phyloP scores from a whole-genome alignment of 2,329 filamentous ascomycete genomes.

The Sporothrix pseudoabietina region DNA sequence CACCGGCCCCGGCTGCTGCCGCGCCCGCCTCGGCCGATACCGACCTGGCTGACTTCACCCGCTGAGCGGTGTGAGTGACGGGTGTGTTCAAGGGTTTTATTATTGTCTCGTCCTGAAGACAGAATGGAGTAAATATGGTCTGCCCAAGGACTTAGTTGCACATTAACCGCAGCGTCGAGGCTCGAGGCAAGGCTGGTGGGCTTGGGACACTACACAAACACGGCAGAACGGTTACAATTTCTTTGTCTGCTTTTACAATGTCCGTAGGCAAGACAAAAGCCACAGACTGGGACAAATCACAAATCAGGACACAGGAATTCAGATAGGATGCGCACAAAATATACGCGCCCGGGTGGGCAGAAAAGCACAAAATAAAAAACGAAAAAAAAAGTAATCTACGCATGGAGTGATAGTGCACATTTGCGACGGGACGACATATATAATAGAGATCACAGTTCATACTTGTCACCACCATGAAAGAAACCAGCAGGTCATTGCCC shows the following conservation, averaged over 20 bases:
- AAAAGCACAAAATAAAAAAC: conserved; percentile 12
- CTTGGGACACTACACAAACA: conserved; percentile 5
- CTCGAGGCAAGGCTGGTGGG: not conserved
- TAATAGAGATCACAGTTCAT: not conserved
- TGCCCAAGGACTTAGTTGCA: not conserved
- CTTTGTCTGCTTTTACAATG: not conserved
- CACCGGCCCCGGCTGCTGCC: conserved; percentile 25
- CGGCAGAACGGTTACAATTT: not conserved
- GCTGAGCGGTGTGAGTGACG: conserved; percentile 28
- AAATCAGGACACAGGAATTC: not conserved
- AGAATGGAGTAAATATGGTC: not conserved
- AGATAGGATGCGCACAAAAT: conserved; percentile 22
- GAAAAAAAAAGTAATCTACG: not conserved
- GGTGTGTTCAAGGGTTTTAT: not conserved
- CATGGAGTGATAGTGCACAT: not conserved
- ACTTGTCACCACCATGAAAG: too few relatives aligned
- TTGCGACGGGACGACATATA: not conserved
- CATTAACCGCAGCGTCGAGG: not conserved
- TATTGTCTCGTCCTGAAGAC: not conserved
- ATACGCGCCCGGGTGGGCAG: conserved; percentile 1
- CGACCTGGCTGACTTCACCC: conserved; percentile 38
- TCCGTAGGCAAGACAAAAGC: not conserved
- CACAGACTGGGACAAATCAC: not conserved
- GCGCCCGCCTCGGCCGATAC: conserved; percentile 12
- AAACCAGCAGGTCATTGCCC: not conserved